Evolutionary conservation across 371 early-diverging fungal genomes (phyloP).

Genomic region (Capillidium rhysosporum): DNA sequence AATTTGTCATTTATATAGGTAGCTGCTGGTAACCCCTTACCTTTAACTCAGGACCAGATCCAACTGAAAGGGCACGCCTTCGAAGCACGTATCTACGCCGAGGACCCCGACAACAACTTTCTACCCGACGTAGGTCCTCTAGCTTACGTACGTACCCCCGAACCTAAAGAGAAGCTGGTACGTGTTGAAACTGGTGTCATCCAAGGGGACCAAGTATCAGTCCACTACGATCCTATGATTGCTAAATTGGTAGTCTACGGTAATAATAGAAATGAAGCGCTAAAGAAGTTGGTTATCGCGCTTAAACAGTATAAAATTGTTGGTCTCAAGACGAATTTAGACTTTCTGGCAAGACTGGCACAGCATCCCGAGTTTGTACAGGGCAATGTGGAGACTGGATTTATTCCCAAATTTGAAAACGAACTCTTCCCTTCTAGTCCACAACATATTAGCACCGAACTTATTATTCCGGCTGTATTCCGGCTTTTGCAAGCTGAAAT

Average conservation of each 20-base stretch:
- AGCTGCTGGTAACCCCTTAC: slow-evolving; percentile 66
- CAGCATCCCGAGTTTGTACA: slow-evolving; percentile 64
- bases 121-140: slow-evolving; percentile 87
- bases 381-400: slow-evolving; percentile 86
- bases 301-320: slow-evolving; percentile 64
- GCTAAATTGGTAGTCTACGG: slow-evolving; percentile 86
- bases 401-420: slow-evolving; percentile 60
- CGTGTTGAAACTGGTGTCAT: slow-evolving; percentile 86
- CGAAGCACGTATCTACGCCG: slow-evolving; percentile 95
- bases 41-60: slow-evolving; percentile 48
- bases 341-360: slow-evolving; percentile 60
- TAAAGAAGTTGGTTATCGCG: slow-evolving; percentile 57
- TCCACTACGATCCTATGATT: slow-evolving; percentile 96
- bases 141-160: slow-evolving; percentile 47
- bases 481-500: slow-evolving; percentile 30
- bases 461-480: slow-evolving; percentile 52
- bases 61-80: slow-evolving; percentile 73
- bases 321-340: slow-evolving; percentile 82
- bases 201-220: slow-evolving; percentile 77
- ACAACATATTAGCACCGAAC: slow-evolving; percentile 17
- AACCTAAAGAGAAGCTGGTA: slow-evolving; percentile 24
- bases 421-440: slow-evolving; percentile 35
- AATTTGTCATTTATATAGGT: slow-evolving; percentile 24
- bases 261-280: slow-evolving; percentile 60
- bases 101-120: slow-evolving; percentile 80